These are phyloP conservation scores for Vigna radiata DNA, from an alignment of 306 rosid species.

Conservation along the genomic window DNA sequence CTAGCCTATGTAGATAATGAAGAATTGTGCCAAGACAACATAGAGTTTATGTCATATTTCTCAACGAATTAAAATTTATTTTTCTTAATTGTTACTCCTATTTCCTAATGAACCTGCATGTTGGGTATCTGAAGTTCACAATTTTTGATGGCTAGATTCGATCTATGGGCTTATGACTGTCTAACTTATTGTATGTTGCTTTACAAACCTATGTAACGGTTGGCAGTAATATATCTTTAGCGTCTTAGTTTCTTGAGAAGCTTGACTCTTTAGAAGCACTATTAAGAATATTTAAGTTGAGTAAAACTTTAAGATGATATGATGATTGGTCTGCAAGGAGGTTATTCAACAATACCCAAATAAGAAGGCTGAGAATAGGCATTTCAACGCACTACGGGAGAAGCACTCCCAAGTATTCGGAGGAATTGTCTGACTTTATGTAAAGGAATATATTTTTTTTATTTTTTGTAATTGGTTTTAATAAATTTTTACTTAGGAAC, in stretches of 20 bases:
- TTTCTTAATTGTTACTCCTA: conserved; percentile 23
- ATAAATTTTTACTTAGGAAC: no score
- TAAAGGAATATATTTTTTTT: no score
- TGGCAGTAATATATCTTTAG: background rate
- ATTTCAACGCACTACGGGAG: no score
- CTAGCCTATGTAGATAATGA: conserved; percentile 56
- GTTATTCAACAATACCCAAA: background rate
- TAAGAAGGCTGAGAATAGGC: no score
- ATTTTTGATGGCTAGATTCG: conserved; percentile 30
- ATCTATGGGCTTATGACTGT: background rate
- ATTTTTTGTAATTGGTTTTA: no score
- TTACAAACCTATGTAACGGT: conserved; percentile 1
- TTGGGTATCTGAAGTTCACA: conserved; percentile 17
- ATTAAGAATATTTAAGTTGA: no score
- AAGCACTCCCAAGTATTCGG: no score
- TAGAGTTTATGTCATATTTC: conserved; percentile 36
- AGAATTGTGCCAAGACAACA: conserved; percentile 28
- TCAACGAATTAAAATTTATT: conserved; percentile 35
- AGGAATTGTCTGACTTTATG: no score
- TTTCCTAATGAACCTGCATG: conserved; percentile 33
- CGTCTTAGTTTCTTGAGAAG: background rate
- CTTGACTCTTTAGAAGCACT: no score
- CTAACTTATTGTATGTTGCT: conserved; percentile 2
- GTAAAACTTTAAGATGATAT: no score
- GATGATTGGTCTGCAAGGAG: background rate